phyloP scores from a whole-genome alignment of 345 rosid species.

The Eutrema yunnanense region DNA sequence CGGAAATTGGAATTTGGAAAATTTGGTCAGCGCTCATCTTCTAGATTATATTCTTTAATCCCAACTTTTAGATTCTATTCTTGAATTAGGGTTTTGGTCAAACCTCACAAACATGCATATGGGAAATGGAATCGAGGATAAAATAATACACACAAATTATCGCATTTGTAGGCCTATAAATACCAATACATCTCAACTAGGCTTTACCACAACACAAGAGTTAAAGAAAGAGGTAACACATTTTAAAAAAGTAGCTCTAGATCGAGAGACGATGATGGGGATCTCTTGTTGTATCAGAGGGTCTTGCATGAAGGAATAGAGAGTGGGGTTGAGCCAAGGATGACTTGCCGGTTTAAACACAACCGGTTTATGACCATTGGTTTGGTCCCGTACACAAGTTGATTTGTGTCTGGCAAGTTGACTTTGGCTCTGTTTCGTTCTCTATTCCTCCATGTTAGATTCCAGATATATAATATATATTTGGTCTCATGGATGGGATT shows the following conservation, averaged over 20 bases:
- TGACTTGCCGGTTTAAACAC: slow-evolving; percentile 35
- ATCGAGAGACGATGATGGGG: neutral
- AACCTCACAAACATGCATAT: slow-evolving; percentile 11
- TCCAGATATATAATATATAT: neutral
- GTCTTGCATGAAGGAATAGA: slow-evolving; percentile 32
- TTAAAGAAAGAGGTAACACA: neutral
- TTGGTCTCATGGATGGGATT: neutral
- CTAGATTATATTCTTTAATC: slow-evolving; percentile 17
- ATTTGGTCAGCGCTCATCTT: slow-evolving; percentile 11
- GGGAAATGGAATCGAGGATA: slow-evolving; percentile 1
- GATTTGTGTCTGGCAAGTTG: slow-evolving; percentile 28
- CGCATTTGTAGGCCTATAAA: slow-evolving; percentile 4
- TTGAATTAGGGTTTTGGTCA: slow-evolving; percentile 21
- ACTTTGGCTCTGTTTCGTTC: slow-evolving; percentile 24
- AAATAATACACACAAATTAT: neutral
- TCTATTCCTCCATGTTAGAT: slow-evolving; percentile 19
- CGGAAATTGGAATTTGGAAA: neutral
- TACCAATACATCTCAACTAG: neutral
- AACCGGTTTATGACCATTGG: slow-evolving; percentile 1
- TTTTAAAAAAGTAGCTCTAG: neutral
- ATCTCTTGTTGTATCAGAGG: slow-evolving; percentile 10
- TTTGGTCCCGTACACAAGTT: neutral
- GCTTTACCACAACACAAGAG: slow-evolving; percentile 13
- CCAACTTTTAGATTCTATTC: neutral
- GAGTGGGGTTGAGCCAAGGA: slow-evolving; percentile 42